Conservation (phyloP, 2,329 filamentous ascomycete genomes). For the Colletotrichum euphorbiae region DNA sequence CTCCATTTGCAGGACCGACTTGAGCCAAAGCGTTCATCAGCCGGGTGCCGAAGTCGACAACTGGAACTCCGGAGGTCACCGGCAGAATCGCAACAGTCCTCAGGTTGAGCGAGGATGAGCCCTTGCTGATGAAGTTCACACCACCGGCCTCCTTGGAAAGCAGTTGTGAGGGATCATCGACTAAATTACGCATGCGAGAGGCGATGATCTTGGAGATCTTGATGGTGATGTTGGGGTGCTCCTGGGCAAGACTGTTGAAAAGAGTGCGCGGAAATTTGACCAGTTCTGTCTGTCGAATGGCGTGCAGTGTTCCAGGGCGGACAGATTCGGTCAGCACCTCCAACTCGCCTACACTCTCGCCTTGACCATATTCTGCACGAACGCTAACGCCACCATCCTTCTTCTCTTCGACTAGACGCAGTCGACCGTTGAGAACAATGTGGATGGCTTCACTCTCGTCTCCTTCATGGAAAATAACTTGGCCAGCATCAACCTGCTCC, state of each 20-base stretch:
- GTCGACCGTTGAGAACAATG: constrained; percentile 92
- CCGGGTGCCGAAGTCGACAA: constrained; percentile 93
- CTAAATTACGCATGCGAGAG: constrained; percentile 88
- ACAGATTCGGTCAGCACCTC: constrained; percentile 96
- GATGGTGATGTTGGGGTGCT: constrained; percentile 98
- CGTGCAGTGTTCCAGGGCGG: constrained; percentile 91
- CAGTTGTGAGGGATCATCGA: constrained; percentile 82
- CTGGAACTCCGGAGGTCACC: constrained; percentile 89
- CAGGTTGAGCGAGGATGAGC: constrained; percentile 90
- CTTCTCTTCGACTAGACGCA: constrained; percentile 85
- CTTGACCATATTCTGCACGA: constrained; percentile 93
- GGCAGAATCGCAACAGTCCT: constrained; percentile 93
- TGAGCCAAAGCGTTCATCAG: constrained; percentile 89
- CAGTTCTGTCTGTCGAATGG: constrained; percentile 95
- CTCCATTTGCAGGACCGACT: constrained; percentile 88
- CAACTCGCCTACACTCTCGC: constrained; percentile 95
- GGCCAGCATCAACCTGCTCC: constrained; percentile 95
- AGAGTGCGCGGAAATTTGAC: constrained; percentile 95
- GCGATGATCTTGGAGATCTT: constrained; percentile 99
- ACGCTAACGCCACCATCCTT: constrained; percentile 86
- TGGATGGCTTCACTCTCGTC: constrained; percentile 99
- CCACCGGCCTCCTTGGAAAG: constrained; percentile 71
- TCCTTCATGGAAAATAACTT: constrained; percentile 92
- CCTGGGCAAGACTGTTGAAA: constrained; percentile 97
- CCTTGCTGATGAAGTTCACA: constrained; percentile 70